Evolutionary conservation across 139 green algal genomes (phyloP).

Genomic region (Chlorella vulgaris): DNA sequence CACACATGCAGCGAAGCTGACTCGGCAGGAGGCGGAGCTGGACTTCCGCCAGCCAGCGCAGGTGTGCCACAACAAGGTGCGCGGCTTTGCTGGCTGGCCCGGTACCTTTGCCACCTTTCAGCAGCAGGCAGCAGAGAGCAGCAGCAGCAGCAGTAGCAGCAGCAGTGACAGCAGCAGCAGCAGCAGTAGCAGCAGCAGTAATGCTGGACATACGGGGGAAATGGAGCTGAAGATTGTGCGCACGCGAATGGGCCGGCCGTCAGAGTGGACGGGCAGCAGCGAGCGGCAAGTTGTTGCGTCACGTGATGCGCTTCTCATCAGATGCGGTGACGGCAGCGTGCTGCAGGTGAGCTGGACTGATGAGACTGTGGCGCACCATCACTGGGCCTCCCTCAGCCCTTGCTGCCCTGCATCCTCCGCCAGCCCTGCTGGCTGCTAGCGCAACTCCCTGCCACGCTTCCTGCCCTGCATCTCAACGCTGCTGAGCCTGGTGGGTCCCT

Average conservation of each 20-base stretch:
- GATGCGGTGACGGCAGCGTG: conserved; percentile 53
- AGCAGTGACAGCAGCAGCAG: background rate
- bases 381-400: too few relatives aligned
- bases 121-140: conserved; percentile 31
- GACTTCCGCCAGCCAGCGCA: conserved; percentile 68
- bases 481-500: too few relatives aligned
- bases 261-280: background rate
- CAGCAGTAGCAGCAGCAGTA: too few relatives aligned
- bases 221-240: conserved; percentile 54
- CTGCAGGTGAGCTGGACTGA: conserved; percentile 38
- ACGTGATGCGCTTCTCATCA: conserved; percentile 42
- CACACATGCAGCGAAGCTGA: conserved; percentile 83
- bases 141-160: too few relatives aligned
- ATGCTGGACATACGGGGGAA: background rate
- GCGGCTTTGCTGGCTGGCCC: conserved; percentile 84
- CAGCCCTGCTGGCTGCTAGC: background rate
- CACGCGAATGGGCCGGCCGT: conserved; percentile 27
- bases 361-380: too few relatives aligned
- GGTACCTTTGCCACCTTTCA: conserved; percentile 64
- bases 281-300: conserved; percentile 15
- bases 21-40: conserved; percentile 75
- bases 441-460: background rate
- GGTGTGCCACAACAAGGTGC: conserved; percentile 85
- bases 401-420: too few relatives aligned
- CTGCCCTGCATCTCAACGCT: too few relatives aligned